These are phyloP conservation scores for Solioccasus polychromus DNA, from an alignment of 768 basidiomycete species.

Conservation along the genomic window DNA sequence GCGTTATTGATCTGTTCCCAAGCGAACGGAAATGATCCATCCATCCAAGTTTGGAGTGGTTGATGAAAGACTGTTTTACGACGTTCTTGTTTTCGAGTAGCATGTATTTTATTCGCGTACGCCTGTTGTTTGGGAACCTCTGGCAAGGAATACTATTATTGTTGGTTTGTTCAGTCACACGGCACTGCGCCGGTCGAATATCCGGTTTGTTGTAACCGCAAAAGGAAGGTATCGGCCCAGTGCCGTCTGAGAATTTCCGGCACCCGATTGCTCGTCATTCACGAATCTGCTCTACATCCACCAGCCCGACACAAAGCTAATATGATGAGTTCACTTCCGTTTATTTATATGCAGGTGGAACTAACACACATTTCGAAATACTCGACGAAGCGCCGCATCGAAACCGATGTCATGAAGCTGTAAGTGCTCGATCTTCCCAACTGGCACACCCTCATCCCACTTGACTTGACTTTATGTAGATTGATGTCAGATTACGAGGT, in stretches of 20 bases:
- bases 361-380: constrained; percentile 38
- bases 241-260: constrained; percentile 6
- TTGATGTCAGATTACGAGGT: constrained; percentile 99
- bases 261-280: constrained; percentile 16
- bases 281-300: constrained; percentile 13
- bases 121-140: constrained; percentile 7
- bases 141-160: constrained; percentile 14
- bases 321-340: constrained; percentile 59
- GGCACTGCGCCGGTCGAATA: neutral
- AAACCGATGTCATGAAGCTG: constrained; percentile 99
- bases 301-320: constrained; percentile 15
- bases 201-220: constrained; percentile 11
- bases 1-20: neutral
- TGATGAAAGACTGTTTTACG: constrained; percentile 7
- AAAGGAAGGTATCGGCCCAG: constrained; percentile 21
- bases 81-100: constrained; percentile 13
- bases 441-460: constrained; percentile 8
- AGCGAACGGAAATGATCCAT: constrained; percentile 2
- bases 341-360: constrained; percentile 17
- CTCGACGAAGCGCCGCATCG: constrained; percentile 93
- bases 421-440: constrained; percentile 35
- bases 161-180: neutral
- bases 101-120: constrained; percentile 19
- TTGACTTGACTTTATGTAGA: constrained; percentile 47
- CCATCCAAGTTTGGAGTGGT: neutral